Conservation (phyloP, 495 filamentous ascomycete species). For the Hyphodiscus hymeniophilus region DNA sequence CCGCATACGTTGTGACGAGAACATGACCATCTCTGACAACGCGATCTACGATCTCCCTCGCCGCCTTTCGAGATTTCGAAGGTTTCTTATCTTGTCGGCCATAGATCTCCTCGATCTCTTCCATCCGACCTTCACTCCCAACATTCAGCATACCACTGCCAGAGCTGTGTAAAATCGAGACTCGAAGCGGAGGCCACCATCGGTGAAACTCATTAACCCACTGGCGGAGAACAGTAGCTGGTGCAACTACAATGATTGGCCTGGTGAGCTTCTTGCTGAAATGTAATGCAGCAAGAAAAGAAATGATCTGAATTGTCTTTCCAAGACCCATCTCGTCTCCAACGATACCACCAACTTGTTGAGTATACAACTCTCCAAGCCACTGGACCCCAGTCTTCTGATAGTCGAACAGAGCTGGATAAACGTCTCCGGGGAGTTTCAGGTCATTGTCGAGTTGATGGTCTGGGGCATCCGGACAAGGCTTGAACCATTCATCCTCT, state of each 20-base stretch:
- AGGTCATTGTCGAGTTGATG: slow-evolving; percentile 64
- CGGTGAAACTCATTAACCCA: slow-evolving; percentile 98
- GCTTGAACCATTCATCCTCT: slow-evolving; percentile 72
- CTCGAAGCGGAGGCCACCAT: slow-evolving; percentile 94
- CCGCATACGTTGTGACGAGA: slow-evolving; percentile 88
- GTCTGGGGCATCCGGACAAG: slow-evolving; percentile 72
- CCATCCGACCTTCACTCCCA: slow-evolving; percentile 56
- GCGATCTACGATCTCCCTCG: slow-evolving; percentile 68
- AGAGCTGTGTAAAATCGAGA: slow-evolving; percentile 89
- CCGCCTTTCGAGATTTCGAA: slow-evolving; percentile 47
- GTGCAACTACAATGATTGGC: slow-evolving; percentile 82
- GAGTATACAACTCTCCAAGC: slow-evolving; percentile 87
- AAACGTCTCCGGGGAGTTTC: slow-evolving; percentile 83
- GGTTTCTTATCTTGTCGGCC: slow-evolving; percentile 29
- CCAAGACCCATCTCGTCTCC: slow-evolving; percentile 98
- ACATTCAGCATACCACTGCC: slow-evolving; percentile 93
- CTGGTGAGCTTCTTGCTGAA: slow-evolving; percentile 77
- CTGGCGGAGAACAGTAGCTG: slow-evolving; percentile 88
- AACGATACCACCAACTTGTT: slow-evolving; percentile 87
- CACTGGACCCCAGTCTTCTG: slow-evolving; percentile 94
- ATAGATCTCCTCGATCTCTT: slow-evolving; percentile 51
- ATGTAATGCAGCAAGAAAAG: slow-evolving; percentile 84
- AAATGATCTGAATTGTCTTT: slow-evolving; percentile 91
- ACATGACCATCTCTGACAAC: slow-evolving; percentile 87
- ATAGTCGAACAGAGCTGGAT: slow-evolving; percentile 84